Evolutionary conservation across 1,284 basidiomycete genomes (phyloP), one percentile per base, ranked within the genome.

Genomic region (Irpex sp.): DNA sequence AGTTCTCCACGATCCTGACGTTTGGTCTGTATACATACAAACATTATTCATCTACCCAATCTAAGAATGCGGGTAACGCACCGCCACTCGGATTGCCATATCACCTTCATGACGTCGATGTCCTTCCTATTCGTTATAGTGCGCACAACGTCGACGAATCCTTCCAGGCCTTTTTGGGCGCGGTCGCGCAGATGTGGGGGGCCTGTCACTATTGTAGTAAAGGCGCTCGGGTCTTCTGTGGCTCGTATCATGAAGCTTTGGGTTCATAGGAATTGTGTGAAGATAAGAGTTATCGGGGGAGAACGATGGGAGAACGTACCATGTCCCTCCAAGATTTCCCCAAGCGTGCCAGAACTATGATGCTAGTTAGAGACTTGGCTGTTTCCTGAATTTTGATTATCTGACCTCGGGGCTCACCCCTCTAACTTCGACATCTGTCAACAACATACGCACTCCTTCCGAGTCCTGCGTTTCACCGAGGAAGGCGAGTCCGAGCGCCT

Each of bases 1-100:
- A 75, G 44, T 69, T 67, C 15, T 74, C 66, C 4, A 73, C 73
- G 66, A 76, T 73, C 3, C 75, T 64, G 47, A 76, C 73, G 63
- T 75, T 76, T 0, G 73, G 69, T 26, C 76, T 77, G 21, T 11
- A 8, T 6, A 19, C 4, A 6, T 13, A 9, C 9, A 3, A 7
- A 19, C 19, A n/a, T 36, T 7, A 37, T 34, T 34, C 5, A 34
- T 1, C 31, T 26, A 6, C 6, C 36, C 21, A 56, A 15, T 31
- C 11, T 31, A 15, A 13, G 34, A 56, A 37, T 34, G 31, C 31
- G 31, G 15, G 11, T 31, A n/a, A 34, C 54, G 0, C 31, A 56
- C 54, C 17, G 26, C 54, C 54, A 56, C 31, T 17, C 15, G 6
- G 54, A 17, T 21, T 56, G 15, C 54, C 54, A 56, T 56, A 37